Base-by-base conservation (phyloP, 306 rosid species). In the Abrus pulchellus region DNA sequence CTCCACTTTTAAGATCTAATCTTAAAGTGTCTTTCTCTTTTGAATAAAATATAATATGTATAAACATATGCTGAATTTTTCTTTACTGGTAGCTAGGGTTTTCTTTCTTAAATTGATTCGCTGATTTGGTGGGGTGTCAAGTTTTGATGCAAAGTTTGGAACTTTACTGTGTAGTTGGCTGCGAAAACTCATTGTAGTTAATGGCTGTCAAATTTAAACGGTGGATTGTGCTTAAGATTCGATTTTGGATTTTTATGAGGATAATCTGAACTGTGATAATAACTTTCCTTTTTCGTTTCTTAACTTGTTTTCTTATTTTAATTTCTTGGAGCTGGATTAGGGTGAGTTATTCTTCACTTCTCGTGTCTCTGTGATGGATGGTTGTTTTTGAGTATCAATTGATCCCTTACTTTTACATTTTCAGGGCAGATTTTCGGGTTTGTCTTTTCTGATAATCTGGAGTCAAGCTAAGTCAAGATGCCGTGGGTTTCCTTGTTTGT, bases 401-500 rank as follows among this genome's bases (percentile, higher is more conserved):
- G 32, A 79, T 55, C 65, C 53, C 59, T 83, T 34, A 65, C 9
- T 79, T 78, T 61, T 67, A 62, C 27, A 73, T 43, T 64, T 73
- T 77, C 89, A 76, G 90, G 87, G 72, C 20, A 60, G 82, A 73
- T 61, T 82, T 66, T 67, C 55, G 82, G 60, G 76, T 75, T 71
- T 72, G 10, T 9, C 48, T 66, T 71, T 66, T 67, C 59, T 83
- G 45, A 63, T 49, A 78, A 64, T 64, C 86, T 88, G 86, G 82
- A 81, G 80, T 88, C 66, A 79, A 65, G 62, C 80, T 69, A 67
- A 80, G 75, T 83, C 93, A 92, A 87, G 90, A 94, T 94, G 98
- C 89, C 92, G 89, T 94, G 98, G 98, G 89, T 92, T 75, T 85
- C 92, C 30, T 76, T 92, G 36, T 89, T 88, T 72, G 90, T 89